phyloP scores from a whole-genome alignment of 2,329 filamentous ascomycete species.

The Cladobotryum protrusum region DNA sequence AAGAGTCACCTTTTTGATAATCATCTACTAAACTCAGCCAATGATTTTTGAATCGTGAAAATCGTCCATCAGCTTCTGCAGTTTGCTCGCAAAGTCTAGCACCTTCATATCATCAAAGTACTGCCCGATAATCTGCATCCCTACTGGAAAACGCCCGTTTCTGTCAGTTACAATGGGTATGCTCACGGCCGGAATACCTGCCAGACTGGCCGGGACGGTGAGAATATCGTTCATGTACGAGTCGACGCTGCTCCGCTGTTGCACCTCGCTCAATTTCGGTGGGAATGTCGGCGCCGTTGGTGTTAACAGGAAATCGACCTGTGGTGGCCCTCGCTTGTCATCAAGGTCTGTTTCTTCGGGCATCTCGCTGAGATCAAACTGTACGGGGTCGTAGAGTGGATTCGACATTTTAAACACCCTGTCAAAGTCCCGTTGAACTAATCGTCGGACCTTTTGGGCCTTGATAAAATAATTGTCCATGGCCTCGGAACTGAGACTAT shows the following conservation, averaged over 20 bases:
- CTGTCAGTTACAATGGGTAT: constrained; percentile 51
- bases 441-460: constrained; percentile 77
- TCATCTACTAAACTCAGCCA: no score
- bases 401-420: constrained; percentile 64
- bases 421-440: constrained; percentile 85
- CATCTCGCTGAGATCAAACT: constrained; percentile 57
- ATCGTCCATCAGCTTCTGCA: constrained; percentile 28
- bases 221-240: constrained; percentile 92
- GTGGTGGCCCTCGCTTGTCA: constrained; percentile 50
- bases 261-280: constrained; percentile 56
- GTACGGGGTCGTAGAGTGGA: constrained; percentile 51
- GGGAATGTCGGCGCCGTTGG: constrained; percentile 78
- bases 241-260: constrained; percentile 54
- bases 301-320: constrained; percentile 80
- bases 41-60: neutral
- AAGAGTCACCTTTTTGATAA: no score
- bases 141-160: constrained; percentile 32
- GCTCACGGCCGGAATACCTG: constrained; percentile 82
- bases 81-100: constrained; percentile 48
- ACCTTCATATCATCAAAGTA: constrained; percentile 68
- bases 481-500: constrained; percentile 80
- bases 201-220: constrained; percentile 89
- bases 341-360: constrained; percentile 45
- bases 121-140: constrained; percentile 75
- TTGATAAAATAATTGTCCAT: constrained; percentile 97